These are phyloP conservation scores for Arachnomyces sp. DNA, from an alignment of 2,329 filamentous ascomycete genomes.

Conservation along the genomic window DNA sequence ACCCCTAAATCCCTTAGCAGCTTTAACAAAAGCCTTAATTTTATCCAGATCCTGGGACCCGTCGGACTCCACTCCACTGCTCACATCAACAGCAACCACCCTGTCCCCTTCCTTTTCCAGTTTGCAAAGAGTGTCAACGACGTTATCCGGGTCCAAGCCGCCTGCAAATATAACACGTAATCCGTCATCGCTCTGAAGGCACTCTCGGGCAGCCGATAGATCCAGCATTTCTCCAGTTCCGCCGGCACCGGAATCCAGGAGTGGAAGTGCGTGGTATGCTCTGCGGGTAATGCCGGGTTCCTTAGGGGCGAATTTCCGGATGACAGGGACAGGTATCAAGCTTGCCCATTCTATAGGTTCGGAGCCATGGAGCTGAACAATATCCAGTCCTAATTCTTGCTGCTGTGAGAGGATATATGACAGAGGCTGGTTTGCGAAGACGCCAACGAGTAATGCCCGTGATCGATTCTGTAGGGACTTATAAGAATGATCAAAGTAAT, in stretches of 20 bases:
- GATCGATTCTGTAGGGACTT: slow-evolving; percentile 41
- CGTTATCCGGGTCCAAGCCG: slow-evolving; percentile 72
- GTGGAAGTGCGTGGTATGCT: slow-evolving; percentile 72
- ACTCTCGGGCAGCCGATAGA: slow-evolving; percentile 56
- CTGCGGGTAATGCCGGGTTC: slow-evolving; percentile 63
- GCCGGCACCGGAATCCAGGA: slow-evolving; percentile 81
- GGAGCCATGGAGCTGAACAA: slow-evolving; percentile 86
- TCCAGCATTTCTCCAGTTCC: slow-evolving; percentile 73
- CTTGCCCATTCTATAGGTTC: slow-evolving; percentile 89
- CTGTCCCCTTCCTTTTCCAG: slow-evolving; percentile 53
- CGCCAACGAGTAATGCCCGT: slow-evolving; percentile 76
- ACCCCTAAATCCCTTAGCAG: slow-evolving; percentile 51
- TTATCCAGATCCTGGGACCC: slow-evolving; percentile 73
- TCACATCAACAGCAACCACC: slow-evolving; percentile 81
- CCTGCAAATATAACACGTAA: slow-evolving; percentile 75
- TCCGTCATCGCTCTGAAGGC: slow-evolving; percentile 60
- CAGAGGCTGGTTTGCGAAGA: slow-evolving; percentile 87
- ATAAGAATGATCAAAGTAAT: slow-evolving; percentile 61
- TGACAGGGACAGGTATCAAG: slow-evolving; percentile 84
- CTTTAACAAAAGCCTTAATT: slow-evolving; percentile 71
- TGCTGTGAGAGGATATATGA: slow-evolving; percentile 74
- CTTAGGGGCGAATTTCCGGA: slow-evolving; percentile 72
- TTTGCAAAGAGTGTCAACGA: slow-evolving; percentile 55
- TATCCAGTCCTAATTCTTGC: slow-evolving; percentile 65
- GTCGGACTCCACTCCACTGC: slow-evolving; percentile 81